Base-by-base conservation (phyloP, 306 rosid genomes). In the Vigna unguiculata region DNA sequence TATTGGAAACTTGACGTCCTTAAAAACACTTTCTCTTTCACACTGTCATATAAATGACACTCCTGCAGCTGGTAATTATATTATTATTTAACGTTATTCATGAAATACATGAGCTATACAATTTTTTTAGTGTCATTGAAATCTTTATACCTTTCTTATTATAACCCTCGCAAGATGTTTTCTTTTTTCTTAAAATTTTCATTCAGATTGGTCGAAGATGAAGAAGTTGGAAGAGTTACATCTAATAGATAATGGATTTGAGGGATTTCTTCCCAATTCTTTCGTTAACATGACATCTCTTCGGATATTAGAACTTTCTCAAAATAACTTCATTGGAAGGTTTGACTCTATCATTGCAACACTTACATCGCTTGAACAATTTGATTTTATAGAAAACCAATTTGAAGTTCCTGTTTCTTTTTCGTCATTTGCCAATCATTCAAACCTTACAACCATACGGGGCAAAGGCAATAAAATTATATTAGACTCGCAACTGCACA, bases 391-490 rank as follows among this genome's bases (percentile, higher is more conserved):
- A 7, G 24, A 4, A 7, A 79, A 71, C 66, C 58, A 62, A n/a
- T 71, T 79, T 71, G 38, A 61, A 10, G 21, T 79, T 5, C 78
- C 57, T 22, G 4, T 53, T 16, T 71, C 83, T n/a, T 40, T 79
- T 17, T 1, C 36, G 4, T 16, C 34, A 16, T 77, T 77, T 38
- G 59, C 59, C 58, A 67, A 77, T 45, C 28, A 41, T 28, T 77
- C 81, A 10, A 22, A 54, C 14, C 11, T 77, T 3, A 77, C 54
- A 12, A 12, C 17, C 38, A 67, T 77, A 0, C 4, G 43, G 17
- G 81, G 75, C 2, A 0, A n/a, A 10, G 74, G 74, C 0, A 73
- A 73, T n/a, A 66, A 28, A 40, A 8, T 55, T 24, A 54, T 67
- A 40, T 0, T 21, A 0, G 59, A 66, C 32, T 20, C 59, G 11